Base-by-base conservation (phyloP, 2,329 filamentous ascomycete species). In the Boeremia exigua region DNA sequence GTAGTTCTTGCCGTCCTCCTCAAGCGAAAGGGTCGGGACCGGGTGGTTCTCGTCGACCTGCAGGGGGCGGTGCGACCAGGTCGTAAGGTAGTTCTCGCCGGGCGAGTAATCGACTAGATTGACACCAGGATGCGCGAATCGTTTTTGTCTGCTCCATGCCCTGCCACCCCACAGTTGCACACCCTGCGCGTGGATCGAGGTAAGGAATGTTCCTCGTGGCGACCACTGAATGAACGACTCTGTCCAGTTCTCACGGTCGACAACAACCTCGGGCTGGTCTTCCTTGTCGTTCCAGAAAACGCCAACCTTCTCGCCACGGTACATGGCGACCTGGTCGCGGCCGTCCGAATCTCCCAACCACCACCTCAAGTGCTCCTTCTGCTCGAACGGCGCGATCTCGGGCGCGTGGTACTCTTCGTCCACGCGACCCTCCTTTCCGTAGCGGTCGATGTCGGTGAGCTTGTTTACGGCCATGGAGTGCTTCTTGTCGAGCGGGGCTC, bases 281-380 rank as follows among this genome's bases (percentile, higher is more conserved):
- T 90, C 94, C 80, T 96, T 95, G 82, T 96, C 96, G 82, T 98
- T 98, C 94, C 94, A 99, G 83, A 90, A 96, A 6, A 99, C 90
- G 56, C 92, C 93, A 33, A 99, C 95, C 60, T 88, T 89, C 48
- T 99, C 95, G 66, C 88, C 90, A 48, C 91, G 88, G 82, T 90
- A 97, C 86, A 98, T 92, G 75, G 91, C 91, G 70, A 98, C 95
- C 81, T 99, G 94, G 75, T 99, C 95, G 60, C 95, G 88, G 64
- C 92, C 92, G 65, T 92, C 92, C 55, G 88, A 82, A 72, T 99
- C 95, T 63, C 89, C 90, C 69, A 99, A 82, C 88, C 92, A 99
- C 76, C 91, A 98, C 74, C 93, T 87, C 70, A 98, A 81, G 77
- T 99, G 95, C 79, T 98, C 94, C 82, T 94, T 92, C 79, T 97